Evolutionary conservation across 768 basidiomycete species (phyloP).

Genomic region (Coprinopsis marcescibilis): DNA sequence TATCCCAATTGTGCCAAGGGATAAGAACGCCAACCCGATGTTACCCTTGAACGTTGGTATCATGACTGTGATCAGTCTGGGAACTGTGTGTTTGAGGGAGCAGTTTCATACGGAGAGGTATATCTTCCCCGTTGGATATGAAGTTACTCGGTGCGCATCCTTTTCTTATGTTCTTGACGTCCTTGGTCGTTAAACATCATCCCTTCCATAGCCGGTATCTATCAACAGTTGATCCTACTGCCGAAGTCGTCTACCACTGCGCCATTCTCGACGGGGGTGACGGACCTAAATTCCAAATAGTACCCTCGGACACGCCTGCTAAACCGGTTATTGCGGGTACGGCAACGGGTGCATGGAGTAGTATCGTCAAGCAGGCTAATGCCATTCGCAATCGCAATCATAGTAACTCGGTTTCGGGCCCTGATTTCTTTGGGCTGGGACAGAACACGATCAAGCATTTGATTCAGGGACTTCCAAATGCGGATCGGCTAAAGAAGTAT

Average conservation of each 20-base stretch:
- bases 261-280: constrained; percentile 82
- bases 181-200: constrained; percentile 1
- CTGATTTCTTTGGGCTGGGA: constrained; percentile 83
- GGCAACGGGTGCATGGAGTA: constrained; percentile 83
- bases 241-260: constrained; percentile 73
- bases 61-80: constrained; percentile 74
- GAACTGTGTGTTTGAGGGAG: constrained; percentile 74
- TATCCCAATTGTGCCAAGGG: constrained; percentile 76
- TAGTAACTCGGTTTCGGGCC: constrained; percentile 82
- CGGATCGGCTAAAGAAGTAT: constrained; percentile 69
- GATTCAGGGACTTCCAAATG: constrained; percentile 77
- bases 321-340: constrained; percentile 78
- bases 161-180: constrained; percentile 1
- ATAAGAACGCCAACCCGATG: constrained; percentile 63
- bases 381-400: constrained; percentile 75
- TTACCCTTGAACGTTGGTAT: constrained; percentile 81
- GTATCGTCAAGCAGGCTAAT: constrained; percentile 79
- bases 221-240: constrained; percentile 63
- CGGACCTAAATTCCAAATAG: constrained; percentile 81
- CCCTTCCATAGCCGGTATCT: constrained; percentile 56
- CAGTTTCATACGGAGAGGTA: constrained; percentile 86
- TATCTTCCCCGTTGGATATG: constrained; percentile 85
- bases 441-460: constrained; percentile 88
- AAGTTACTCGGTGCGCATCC: constrained; percentile 60
- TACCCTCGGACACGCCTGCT: constrained; percentile 65